A percentile compares a stretch with the other conserved stretches of the same genome.
Conservation (phyloP, 2,329 filamentous ascomycete species). For the Colletotrichum tropicicola region DNA sequence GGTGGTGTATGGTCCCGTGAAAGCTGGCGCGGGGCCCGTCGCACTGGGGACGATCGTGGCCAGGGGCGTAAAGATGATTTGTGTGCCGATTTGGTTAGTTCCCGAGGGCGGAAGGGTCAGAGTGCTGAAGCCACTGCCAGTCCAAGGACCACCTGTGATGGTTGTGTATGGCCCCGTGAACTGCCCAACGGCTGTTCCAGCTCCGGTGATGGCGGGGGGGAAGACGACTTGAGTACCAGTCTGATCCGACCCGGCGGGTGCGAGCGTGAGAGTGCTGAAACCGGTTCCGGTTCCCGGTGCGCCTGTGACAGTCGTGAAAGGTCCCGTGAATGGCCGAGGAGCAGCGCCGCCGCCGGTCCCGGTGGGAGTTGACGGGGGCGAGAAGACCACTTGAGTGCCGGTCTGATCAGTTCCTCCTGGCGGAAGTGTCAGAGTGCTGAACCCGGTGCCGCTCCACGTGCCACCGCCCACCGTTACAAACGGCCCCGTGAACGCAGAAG, state of each 20-base stretch:
- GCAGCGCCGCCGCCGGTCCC: no score
- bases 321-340: neutral
- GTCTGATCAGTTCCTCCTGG: no score
- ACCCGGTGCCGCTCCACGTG: no score
- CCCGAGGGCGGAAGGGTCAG: neutral
- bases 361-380: no score
- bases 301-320: neutral
- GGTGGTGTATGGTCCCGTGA: neutral
- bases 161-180: slow-evolving; percentile 21
- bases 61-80: neutral
- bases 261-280: neutral
- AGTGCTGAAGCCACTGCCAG: neutral
- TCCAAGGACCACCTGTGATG: neutral
- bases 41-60: no score
- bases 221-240: neutral
- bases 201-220: neutral
- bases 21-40: neutral
- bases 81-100: neutral
- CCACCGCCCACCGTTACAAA: no score
- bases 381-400: no score
- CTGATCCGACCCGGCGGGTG: neutral
- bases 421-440: no score
- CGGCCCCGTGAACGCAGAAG: neutral
- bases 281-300: neutral
- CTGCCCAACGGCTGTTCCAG: neutral